phyloP scores from a whole-genome alignment of 805 yeast species.

The Zygosaccharomyces bisporus region DNA sequence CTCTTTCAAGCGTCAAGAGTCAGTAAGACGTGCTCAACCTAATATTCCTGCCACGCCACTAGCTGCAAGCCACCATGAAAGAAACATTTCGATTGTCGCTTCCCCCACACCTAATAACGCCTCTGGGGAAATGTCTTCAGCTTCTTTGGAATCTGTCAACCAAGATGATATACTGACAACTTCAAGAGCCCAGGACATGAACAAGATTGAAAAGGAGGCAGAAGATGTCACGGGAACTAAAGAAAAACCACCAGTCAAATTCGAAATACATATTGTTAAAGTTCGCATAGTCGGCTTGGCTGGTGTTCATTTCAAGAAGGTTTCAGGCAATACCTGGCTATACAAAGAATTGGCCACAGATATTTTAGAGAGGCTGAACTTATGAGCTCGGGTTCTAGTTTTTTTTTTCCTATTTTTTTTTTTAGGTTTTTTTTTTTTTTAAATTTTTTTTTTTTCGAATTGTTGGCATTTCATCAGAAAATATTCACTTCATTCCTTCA shows the following conservation, averaged over 20 bases:
- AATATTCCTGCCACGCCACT: constrained; percentile 55
- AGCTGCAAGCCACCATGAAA: constrained; percentile 37
- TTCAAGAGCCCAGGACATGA: constrained; percentile 60
- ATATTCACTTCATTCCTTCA: neutral
- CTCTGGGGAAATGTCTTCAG: constrained; percentile 34
- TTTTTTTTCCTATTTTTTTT: too few relatives aligned
- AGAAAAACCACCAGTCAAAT: constrained; percentile 64
- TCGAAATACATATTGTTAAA: constrained; percentile 88
- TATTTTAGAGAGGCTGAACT: constrained; percentile 66
- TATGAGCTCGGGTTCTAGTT: constrained; percentile 41
- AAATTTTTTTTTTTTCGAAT: neutral
- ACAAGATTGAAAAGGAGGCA: constrained; percentile 51
- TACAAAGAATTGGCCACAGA: constrained; percentile 88
- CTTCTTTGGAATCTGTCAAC: constrained; percentile 34
- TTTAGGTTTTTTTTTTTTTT: too few relatives aligned
- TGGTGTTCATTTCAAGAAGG: constrained; percentile 92
- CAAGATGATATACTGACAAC: constrained; percentile 42
- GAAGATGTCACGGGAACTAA: constrained; percentile 30
- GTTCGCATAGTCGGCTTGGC: constrained; percentile 86
- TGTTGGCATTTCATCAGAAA: neutral
- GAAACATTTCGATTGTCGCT: constrained; percentile 26
- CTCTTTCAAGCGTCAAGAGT: constrained; percentile 40
- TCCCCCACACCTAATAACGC: constrained; percentile 30
- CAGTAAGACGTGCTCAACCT: constrained; percentile 34
- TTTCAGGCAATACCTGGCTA: constrained; percentile 92